A percentile compares a stretch with the other conserved stretches of the same genome.
Evolutionary conservation across 495 filamentous ascomycete species (phyloP).

Genomic region (Neurospora intermedia): DNA sequence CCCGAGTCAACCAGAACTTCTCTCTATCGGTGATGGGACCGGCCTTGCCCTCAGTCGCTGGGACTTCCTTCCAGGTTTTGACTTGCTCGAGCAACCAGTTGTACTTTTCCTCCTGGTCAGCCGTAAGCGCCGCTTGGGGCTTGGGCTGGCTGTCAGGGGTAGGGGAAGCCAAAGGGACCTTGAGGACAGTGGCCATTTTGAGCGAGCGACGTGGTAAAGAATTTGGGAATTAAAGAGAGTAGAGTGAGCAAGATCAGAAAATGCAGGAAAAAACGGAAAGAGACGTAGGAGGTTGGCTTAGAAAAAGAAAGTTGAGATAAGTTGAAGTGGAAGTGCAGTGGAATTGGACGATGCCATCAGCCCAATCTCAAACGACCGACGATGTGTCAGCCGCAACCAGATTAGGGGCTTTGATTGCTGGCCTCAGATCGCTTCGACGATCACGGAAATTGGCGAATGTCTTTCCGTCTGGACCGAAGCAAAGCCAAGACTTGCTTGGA

Average conservation of each 20-base stretch:
- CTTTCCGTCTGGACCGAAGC: not conserved
- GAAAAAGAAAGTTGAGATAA: not conserved
- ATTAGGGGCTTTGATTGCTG: not conserved
- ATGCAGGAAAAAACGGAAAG: not conserved
- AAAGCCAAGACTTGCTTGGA: not conserved
- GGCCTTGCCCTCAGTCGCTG: slow-evolving; percentile 48
- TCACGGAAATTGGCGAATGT: not conserved
- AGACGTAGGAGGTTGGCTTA: not conserved
- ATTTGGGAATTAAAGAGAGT: not conserved
- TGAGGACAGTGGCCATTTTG: slow-evolving; percentile 35
- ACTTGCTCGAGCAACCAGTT: slow-evolving; percentile 56
- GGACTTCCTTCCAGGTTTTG: slow-evolving; percentile 60
- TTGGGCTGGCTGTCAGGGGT: slow-evolving; percentile 43
- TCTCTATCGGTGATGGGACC: slow-evolving; percentile 67
- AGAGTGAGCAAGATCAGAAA: not conserved
- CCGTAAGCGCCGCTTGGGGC: slow-evolving; percentile 44
- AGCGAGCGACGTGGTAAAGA: not conserved
- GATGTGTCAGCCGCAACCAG: not conserved
- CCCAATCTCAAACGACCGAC: not conserved
- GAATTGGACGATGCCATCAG: not conserved
- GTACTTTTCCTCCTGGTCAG: slow-evolving; percentile 80
- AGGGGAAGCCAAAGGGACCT: slow-evolving; percentile 60
- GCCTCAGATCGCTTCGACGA: not conserved
- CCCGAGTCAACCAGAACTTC: slow-evolving; percentile 78
- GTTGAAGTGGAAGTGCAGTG: not conserved